Base-by-base conservation (phyloP, 2,329 filamentous ascomycete species). In the Huntiella decipiens region DNA sequence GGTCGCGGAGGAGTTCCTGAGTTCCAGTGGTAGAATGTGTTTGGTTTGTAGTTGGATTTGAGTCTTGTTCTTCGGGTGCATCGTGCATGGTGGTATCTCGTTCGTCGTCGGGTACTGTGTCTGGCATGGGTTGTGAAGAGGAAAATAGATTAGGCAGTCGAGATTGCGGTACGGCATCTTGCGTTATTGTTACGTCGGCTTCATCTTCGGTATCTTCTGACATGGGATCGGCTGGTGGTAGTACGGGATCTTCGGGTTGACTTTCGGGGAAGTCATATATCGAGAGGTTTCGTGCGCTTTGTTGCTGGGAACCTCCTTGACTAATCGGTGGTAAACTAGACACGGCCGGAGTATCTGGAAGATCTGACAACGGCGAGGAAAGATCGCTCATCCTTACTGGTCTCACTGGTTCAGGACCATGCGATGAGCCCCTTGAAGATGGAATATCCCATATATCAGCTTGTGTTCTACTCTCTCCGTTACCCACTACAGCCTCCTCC, bases 371-470 rank as follows among this genome's bases (percentile, higher is more conserved):
- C 3, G 48, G 35, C 16, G 44, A 50, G 6, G 44, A 50, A 11
- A 44, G 16, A 13, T 11, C 32, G 6, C n/a, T 11, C 13, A 32
- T 13, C 5, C 19, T 6, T n/a, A 8, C 31, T 16, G 37, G n/a
- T 11, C 15, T 34, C 11, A n/a, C 41, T 17, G 38, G 39, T 19
- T 28, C 36, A 7, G 22, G 22, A 10, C 22, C 22, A 28, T 28
- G 22, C 22, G 22, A 28, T 28, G 22, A 28, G 8, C 22, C 22
- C 8, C 22, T 28, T 7, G 22, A 50, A 31, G 36, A 37, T 15
- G 45, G 48, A 28, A 50, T 45, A 15, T 50, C 45, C 45, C 45
- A 50, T 13, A 50, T 33, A 41, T 44, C 15, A 22, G 17, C 13
- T 16, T 40, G 8, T 17, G 37, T 16, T 40, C 16, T 28, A 3